These are phyloP conservation scores for Barnettozyma pratensis DNA, from an alignment of 805 yeast genomes.

Conservation along the genomic window DNA sequence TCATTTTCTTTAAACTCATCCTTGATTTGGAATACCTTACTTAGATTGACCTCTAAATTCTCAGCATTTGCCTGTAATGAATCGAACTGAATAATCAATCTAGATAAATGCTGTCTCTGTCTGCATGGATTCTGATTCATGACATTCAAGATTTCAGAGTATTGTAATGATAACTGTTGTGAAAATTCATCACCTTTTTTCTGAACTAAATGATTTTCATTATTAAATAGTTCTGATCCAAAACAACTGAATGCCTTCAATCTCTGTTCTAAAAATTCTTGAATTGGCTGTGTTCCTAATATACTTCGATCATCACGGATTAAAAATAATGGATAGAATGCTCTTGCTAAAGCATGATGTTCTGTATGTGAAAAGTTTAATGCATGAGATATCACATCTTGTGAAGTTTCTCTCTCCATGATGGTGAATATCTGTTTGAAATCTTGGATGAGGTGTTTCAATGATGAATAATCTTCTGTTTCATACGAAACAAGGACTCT, in stretches of 20 bases:
- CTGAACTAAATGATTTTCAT: constrained; percentile 19
- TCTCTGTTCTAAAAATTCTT: constrained; percentile 34
- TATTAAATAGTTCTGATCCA: constrained; percentile 28
- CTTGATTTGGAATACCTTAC: constrained; percentile 29
- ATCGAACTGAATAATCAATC: constrained; percentile 62
- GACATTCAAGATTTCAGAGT: constrained; percentile 39
- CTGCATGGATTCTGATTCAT: constrained; percentile 69
- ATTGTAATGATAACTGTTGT: constrained; percentile 43
- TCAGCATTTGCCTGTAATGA: constrained; percentile 75
- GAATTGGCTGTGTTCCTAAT: constrained; percentile 43
- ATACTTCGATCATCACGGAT: constrained; percentile 58
- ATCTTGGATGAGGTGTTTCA: constrained; percentile 32
- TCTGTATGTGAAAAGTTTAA: constrained; percentile 28
- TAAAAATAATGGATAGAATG: constrained; percentile 55
- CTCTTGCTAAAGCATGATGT: constrained; percentile 49
- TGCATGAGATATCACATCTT: constrained; percentile 30
- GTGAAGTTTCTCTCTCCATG: constrained; percentile 23
- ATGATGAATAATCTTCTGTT: constrained; percentile 25
- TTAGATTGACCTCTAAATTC: constrained; percentile 47
- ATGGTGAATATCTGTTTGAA: constrained; percentile 31
- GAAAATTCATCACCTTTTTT: constrained; percentile 28
- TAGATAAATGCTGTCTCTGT: constrained; percentile 69
- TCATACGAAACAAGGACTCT: constrained; percentile 28
- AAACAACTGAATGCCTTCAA: constrained; percentile 40
- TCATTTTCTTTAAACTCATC: constrained; percentile 20